phyloP scores from a whole-genome alignment of 2,329 filamentous ascomycete species.

The Fusarium solani-melongenae region DNA sequence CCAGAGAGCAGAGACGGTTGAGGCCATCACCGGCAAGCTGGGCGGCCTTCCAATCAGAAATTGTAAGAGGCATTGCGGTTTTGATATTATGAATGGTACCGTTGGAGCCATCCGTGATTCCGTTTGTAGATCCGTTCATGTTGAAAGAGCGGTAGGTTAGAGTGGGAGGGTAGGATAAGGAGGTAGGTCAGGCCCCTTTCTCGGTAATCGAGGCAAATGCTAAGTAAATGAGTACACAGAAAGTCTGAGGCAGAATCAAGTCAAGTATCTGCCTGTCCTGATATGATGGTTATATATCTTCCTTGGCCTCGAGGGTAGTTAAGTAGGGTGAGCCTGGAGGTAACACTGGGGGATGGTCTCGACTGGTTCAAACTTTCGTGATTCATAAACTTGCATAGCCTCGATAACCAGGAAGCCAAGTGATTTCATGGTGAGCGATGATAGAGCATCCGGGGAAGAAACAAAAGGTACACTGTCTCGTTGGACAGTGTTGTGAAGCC shows the following conservation, averaged over 20 bases:
- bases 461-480: background rate
- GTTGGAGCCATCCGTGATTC: background rate
- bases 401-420: slow-evolving; percentile 1
- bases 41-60: slow-evolving; percentile 42
- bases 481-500: slow-evolving; percentile 1
- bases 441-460: background rate
- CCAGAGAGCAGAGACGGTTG: slow-evolving; percentile 40
- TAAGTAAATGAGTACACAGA: background rate
- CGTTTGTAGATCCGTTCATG: background rate
- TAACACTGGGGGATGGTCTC: slow-evolving; percentile 4
- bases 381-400: slow-evolving; percentile 17
- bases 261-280: too few relatives aligned
- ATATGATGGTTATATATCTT: background rate
- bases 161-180: too few relatives aligned
- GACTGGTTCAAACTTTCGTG: background rate
- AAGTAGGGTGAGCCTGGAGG: slow-evolving; percentile 7
- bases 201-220: background rate
- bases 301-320: background rate
- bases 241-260: background rate
- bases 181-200: background rate
- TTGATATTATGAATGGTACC: background rate
- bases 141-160: background rate
- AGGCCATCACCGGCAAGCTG: slow-evolving; percentile 42
- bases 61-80: slow-evolving; percentile 22
- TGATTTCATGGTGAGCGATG: slow-evolving; percentile 21